Base-by-base conservation (phyloP, 2,329 filamentous ascomycete genomes). In the Knoxdaviesia capensis region DNA sequence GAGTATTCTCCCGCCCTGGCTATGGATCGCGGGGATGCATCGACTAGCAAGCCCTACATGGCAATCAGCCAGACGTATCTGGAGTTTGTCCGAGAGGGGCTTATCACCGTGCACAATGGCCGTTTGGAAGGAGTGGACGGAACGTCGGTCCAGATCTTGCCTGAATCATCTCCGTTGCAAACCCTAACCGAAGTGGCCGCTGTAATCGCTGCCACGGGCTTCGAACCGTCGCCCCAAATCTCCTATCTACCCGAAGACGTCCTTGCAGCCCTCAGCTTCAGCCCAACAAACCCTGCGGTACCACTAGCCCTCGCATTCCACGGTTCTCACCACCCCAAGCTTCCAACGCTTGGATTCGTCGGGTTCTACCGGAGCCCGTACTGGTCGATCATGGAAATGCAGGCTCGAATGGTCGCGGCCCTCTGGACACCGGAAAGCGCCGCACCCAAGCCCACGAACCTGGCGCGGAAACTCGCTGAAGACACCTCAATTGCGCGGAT, bases 351-450 rank as follows among this genome's bases (percentile, higher is more conserved):
- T 0, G 82, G 80, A 0, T 87, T 90, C 50, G 77, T 90, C 1
- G 84, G 84, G 1, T 85, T 86, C 57, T 92, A 92, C 53, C 71
- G 84, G 46, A 80, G 80, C 0, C 82, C 83, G 0, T 90, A 84
- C 54, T 92, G 84, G 84, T 80, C 80, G 1, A 75, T 86, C 0
- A 85, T 88, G 68, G 83, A 90, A 55, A 82, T 86, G 78, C 84
- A 92, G 57, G 77, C 83, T 3, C 70, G 79, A 1, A 68, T 81
- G 46, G 60, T 87, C 5, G 66, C 76, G 0, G 56, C 67, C 8
- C 54, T 73, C 7, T 87, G 81, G 79, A 57, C 56, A 1, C 49
- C 55, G 1, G 42, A 51, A 2, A 49, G 43, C 32, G 50, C 38
- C 41, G 53, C 34, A 40, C 54, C 49, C 3, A 47, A 51, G 4